A percentile compares a stretch with the other conserved stretches of the same genome.
These are phyloP conservation scores for Eucalyptus pauciflora DNA, from an alignment of 345 rosid genomes.

Conservation along the genomic window DNA sequence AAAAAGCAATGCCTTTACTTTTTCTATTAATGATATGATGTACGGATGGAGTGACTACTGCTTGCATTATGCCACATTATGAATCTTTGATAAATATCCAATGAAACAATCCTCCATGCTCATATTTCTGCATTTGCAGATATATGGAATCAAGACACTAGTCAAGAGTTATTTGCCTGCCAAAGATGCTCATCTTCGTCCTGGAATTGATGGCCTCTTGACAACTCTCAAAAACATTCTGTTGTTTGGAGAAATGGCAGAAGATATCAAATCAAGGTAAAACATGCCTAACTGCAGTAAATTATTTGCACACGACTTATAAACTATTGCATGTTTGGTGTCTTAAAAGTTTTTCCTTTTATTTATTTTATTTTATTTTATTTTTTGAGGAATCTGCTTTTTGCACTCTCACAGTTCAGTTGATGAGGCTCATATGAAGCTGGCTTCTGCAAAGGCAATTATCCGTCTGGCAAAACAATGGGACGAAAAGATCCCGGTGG, in stretches of 20 bases:
- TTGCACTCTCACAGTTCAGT: conserved; percentile 44
- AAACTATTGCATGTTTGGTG: not conserved
- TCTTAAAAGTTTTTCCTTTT: not conserved
- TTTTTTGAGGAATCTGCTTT: not conserved
- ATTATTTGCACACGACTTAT: not conserved
- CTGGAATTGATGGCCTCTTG: conserved; percentile 61
- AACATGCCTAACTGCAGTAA: not conserved
- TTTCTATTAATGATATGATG: not conserved
- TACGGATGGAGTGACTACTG: not conserved
- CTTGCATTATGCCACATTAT: not conserved
- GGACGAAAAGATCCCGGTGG: conserved; percentile 85
- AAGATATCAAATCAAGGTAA: conserved; percentile 75
- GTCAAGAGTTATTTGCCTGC: conserved; percentile 91
- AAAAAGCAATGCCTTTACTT: not conserved
- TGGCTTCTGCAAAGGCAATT: conserved; percentile 94
- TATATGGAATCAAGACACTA: conserved; percentile 85
- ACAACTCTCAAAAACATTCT: conserved; percentile 55
- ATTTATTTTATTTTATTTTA: not conserved
- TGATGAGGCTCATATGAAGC: conserved; percentile 84
- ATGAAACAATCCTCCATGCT: not conserved
- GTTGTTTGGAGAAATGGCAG: conserved; percentile 66
- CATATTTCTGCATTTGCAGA: conserved; percentile 22
- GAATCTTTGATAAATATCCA: not conserved
- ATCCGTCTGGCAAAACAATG: conserved; percentile 82
- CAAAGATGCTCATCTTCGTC: conserved; percentile 93